A percentile compares a stretch with the other conserved stretches of the same genome.
phyloP scores from a whole-genome alignment of 2,329 filamentous ascomycete species.

The Stachybotrys elegans region DNA sequence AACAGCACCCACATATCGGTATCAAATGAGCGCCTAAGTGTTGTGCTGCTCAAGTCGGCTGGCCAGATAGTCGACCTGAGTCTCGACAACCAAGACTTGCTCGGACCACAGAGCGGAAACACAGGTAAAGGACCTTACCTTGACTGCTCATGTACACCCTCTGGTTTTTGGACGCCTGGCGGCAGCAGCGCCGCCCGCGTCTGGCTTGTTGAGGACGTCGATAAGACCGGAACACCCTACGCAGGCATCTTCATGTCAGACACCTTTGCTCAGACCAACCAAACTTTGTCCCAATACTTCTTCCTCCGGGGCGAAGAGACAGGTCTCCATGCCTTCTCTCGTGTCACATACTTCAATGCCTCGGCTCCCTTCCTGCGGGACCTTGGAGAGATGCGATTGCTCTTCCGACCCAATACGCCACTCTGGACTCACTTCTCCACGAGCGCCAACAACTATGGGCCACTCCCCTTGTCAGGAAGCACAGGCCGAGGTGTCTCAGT shows the following conservation, averaged over 20 bases:
- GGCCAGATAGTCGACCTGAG: slow-evolving; percentile 12
- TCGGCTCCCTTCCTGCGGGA: slow-evolving; percentile 48
- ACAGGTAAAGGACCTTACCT: slow-evolving; percentile 50
- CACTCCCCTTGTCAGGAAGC: slow-evolving; percentile 29
- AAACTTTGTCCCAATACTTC: slow-evolving; percentile 57
- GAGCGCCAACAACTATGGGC: slow-evolving; percentile 47
- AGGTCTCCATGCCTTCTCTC: slow-evolving; percentile 54
- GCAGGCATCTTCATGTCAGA: slow-evolving; percentile 55
- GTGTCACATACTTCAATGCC: slow-evolving; percentile 51
- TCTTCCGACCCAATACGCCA: slow-evolving; percentile 52
- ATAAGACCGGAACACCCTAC: slow-evolving; percentile 41
- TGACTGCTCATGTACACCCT: slow-evolving; percentile 56
- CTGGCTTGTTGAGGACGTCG: slow-evolving; percentile 36
- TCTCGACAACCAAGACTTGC: slow-evolving; percentile 36
- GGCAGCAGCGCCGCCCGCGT: slow-evolving; percentile 32
- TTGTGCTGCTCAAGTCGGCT: slow-evolving; percentile 8
- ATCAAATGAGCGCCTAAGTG: slow-evolving; percentile 11
- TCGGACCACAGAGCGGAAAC: slow-evolving; percentile 29
- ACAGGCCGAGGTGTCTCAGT: slow-evolving; percentile 37
- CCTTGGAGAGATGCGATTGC: slow-evolving; percentile 53
- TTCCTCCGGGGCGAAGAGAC: slow-evolving; percentile 57
- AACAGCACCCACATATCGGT: slow-evolving; percentile 14
- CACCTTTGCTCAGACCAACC: slow-evolving; percentile 49
- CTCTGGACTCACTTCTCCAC: slow-evolving; percentile 58
- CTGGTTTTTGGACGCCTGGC: slow-evolving; percentile 53